Evolutionary conservation across 2,329 filamentous ascomycete species (phyloP).

Genomic region (Aspergillus sp.): DNA sequence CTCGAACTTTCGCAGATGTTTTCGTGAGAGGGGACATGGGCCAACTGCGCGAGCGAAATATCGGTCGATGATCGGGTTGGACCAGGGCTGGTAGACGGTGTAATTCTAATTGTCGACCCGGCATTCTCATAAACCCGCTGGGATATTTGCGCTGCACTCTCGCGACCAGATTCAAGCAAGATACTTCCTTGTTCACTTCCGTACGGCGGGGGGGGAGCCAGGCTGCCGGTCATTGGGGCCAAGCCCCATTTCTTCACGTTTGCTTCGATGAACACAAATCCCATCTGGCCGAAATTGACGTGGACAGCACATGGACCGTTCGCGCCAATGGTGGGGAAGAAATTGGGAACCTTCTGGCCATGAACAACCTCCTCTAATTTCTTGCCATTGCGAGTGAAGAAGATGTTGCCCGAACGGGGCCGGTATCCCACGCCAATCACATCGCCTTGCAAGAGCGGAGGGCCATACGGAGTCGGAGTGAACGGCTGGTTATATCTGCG

Average conservation of each 20-base stretch:
- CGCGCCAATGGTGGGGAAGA: slow-evolving; percentile 94
- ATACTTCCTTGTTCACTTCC: slow-evolving; percentile 96
- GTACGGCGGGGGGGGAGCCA: slow-evolving; percentile 92
- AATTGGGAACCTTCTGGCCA: slow-evolving; percentile 87
- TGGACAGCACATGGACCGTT: slow-evolving; percentile 89
- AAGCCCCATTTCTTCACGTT: slow-evolving; percentile 99
- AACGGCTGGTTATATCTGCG: slow-evolving; percentile 93
- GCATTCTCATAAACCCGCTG: slow-evolving; percentile 42
- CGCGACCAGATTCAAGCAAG: slow-evolving; percentile 72
- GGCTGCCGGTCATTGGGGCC: slow-evolving; percentile 87
- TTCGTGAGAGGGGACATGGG: slow-evolving; percentile 57
- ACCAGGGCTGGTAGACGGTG: slow-evolving; percentile 72
- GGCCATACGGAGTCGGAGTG: slow-evolving; percentile 67
- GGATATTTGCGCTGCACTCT: slow-evolving; percentile 39
- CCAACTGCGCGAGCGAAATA: slow-evolving; percentile 83
- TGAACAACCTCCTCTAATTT: slow-evolving; percentile 91
- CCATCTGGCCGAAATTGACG: slow-evolving; percentile 95
- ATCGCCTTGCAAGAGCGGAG: slow-evolving; percentile 81
- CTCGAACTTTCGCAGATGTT: slow-evolving; percentile 68
- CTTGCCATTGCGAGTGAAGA: slow-evolving; percentile 98
- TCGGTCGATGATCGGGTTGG: slow-evolving; percentile 87
- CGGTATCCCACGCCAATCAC: slow-evolving; percentile 93
- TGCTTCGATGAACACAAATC: slow-evolving; percentile 97
- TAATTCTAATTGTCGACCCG: slow-evolving; percentile 68
- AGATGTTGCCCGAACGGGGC: slow-evolving; percentile 86